Conservation (phyloP, 257 asterid species). For the Nicotiana attenuata region DNA sequence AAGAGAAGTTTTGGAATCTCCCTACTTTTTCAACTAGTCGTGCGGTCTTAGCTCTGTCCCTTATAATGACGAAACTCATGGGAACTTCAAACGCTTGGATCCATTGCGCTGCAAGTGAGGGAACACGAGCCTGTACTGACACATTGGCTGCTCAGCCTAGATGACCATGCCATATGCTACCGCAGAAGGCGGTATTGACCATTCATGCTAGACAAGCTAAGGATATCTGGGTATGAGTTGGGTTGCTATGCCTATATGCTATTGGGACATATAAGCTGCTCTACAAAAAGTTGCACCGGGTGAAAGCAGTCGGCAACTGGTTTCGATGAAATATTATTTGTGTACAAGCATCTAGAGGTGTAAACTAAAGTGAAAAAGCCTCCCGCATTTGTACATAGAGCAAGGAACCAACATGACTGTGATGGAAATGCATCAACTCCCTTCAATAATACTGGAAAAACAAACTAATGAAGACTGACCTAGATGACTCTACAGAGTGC, state of each 20-base stretch:
- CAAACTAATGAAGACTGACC: neutral
- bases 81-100: slow-evolving; percentile 1
- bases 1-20: slow-evolving; percentile 69
- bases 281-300: neutral
- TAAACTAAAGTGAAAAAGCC: neutral
- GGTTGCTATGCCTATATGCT: neutral
- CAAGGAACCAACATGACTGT: neutral
- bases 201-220: neutral
- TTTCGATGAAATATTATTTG: neutral
- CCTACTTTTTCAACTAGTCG: slow-evolving; percentile 84
- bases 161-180: neutral
- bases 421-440: neutral
- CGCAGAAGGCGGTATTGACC: neutral
- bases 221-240: neutral
- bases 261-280: neutral
- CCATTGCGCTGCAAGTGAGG: neutral
- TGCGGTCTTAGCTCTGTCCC: slow-evolving; percentile 6
- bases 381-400: neutral
- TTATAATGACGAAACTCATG: neutral
- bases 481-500: neutral
- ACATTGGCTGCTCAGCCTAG: slow-evolving; percentile 2
- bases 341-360: neutral
- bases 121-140: neutral
- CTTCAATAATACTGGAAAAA: neutral
- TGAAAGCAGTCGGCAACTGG: neutral